These are phyloP conservation scores for Nowakowskiella sp. DNA, from an alignment of 192 early-diverging fungal genomes.

Conservation along the genomic window DNA sequence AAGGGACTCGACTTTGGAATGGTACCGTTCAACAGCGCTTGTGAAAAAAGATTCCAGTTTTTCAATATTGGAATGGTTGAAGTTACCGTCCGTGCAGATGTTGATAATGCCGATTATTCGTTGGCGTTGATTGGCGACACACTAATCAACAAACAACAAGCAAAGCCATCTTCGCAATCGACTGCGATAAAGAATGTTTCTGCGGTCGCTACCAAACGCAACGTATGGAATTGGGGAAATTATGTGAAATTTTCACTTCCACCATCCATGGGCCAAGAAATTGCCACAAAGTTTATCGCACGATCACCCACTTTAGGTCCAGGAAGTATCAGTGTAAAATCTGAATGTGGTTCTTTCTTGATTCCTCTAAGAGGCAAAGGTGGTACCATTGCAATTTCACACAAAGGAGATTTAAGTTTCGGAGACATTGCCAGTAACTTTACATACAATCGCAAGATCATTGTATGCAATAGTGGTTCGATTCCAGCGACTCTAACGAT, in stretches of 20 bases:
- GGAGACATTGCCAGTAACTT: constrained; percentile 54
- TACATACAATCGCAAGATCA: constrained; percentile 42
- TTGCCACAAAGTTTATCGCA: constrained; percentile 40
- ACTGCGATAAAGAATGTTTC: neutral
- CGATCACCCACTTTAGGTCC: constrained; percentile 28
- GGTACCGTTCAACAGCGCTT: constrained; percentile 50
- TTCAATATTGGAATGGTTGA: constrained; percentile 50
- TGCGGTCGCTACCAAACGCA: constrained; percentile 24
- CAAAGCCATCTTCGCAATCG: constrained; percentile 8
- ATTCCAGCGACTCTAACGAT: constrained; percentile 42
- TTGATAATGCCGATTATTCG: constrained; percentile 44
- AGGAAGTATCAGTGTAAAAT: constrained; percentile 37
- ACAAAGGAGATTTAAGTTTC: constrained; percentile 51
- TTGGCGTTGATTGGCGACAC: constrained; percentile 40
- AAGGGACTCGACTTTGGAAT: constrained; percentile 54
- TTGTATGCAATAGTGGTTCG: constrained; percentile 44
- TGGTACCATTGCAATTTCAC: constrained; percentile 45
- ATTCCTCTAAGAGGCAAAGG: constrained; percentile 47
- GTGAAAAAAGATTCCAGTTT: constrained; percentile 49
- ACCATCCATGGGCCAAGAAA: constrained; percentile 25
- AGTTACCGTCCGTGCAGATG: constrained; percentile 25
- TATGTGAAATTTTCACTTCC: constrained; percentile 18
- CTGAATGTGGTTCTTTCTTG: constrained; percentile 34
- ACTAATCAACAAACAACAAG: constrained; percentile 15
- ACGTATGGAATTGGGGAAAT: constrained; percentile 37